Evolutionary conservation across 129 eudicot genomes (phyloP).

Genomic region (Chrysanthemum makinoi): DNA sequence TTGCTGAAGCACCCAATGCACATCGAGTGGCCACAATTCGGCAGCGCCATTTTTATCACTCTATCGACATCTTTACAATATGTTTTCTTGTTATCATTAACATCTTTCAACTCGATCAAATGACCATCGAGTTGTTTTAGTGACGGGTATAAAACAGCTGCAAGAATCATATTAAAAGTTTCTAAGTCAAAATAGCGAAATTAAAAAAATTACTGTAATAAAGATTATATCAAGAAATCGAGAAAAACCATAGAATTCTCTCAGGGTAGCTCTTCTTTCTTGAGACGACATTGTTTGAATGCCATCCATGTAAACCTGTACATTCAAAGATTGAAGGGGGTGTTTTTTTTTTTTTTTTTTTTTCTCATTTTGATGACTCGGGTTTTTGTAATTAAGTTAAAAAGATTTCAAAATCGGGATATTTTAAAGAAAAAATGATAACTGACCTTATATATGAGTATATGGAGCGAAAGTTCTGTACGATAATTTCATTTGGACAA

Average conservation of each 20-base stretch:
- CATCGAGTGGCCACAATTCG: slow-evolving; percentile 69
- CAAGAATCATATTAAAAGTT: slow-evolving; percentile 10
- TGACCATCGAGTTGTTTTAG: slow-evolving; percentile 63
- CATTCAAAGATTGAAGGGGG: slow-evolving; percentile 12
- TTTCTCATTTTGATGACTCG: slow-evolving; percentile 3
- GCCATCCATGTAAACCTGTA: slow-evolving; percentile 67
- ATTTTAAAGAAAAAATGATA: neutral
- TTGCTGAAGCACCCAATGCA: slow-evolving; percentile 47
- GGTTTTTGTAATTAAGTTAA: slow-evolving; percentile 10
- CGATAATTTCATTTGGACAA: slow-evolving; percentile 51
- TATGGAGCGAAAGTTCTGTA: slow-evolving; percentile 56
- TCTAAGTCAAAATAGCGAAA: neutral
- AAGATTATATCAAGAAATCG: slow-evolving; percentile 15
- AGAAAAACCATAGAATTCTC: slow-evolving; percentile 60
- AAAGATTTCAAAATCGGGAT: neutral
- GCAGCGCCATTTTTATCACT: slow-evolving; percentile 47
- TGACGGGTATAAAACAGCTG: slow-evolving; percentile 65
- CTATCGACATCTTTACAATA: slow-evolving; percentile 17
- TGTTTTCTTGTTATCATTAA: slow-evolving; percentile 25
- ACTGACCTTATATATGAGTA: slow-evolving; percentile 49
- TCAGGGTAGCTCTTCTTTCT: slow-evolving; percentile 57
- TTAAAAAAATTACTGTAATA: too few relatives aligned
- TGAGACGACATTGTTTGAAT: slow-evolving; percentile 52
- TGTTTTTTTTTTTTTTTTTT: too few relatives aligned
- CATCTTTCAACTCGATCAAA: slow-evolving; percentile 37